A percentile compares a stretch with the other conserved stretches of the same genome.
Conservation (phyloP, 2,329 filamentous ascomycete genomes). For the Berkeleyomyces basicola region DNA sequence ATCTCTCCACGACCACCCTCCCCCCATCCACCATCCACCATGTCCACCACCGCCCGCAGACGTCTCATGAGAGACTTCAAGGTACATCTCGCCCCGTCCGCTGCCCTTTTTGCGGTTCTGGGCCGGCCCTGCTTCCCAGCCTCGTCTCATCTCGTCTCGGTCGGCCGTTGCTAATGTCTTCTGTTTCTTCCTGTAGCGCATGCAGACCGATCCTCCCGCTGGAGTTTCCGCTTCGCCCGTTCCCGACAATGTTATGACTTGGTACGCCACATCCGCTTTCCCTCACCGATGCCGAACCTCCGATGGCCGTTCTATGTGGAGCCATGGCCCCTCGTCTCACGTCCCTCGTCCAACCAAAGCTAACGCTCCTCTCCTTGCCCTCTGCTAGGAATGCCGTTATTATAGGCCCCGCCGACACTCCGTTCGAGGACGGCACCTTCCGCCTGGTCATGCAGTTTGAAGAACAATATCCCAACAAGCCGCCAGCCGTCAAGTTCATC, state of each 20-base stretch:
- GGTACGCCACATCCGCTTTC: conserved; percentile 35
- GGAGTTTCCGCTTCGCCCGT: conserved; percentile 93
- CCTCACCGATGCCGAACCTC: not conserved
- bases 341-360: not conserved
- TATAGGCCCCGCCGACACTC: conserved; percentile 89
- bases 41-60: conserved; percentile 87
- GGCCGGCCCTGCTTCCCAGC: not conserved
- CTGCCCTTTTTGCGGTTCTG: not conserved
- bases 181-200: conserved; percentile 44
- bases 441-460: conserved; percentile 98
- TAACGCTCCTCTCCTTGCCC: conserved; percentile 3
- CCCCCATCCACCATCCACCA: conserved; percentile 18
- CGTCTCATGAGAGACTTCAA: conserved; percentile 99
- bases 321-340: not conserved
- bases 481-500: conserved; percentile 94
- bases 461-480: conserved; percentile 97
- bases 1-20: not conserved
- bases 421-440: conserved; percentile 97
- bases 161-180: conserved; percentile 13
- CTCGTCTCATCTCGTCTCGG: not conserved
- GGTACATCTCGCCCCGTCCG: conserved; percentile 35
- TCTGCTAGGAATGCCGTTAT: conserved; percentile 82
- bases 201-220: conserved; percentile 96
- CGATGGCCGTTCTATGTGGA: not conserved
- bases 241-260: conserved; percentile 94